Conservation (phyloP, 306 rosid genomes). For the Cicer arietinum region DNA sequence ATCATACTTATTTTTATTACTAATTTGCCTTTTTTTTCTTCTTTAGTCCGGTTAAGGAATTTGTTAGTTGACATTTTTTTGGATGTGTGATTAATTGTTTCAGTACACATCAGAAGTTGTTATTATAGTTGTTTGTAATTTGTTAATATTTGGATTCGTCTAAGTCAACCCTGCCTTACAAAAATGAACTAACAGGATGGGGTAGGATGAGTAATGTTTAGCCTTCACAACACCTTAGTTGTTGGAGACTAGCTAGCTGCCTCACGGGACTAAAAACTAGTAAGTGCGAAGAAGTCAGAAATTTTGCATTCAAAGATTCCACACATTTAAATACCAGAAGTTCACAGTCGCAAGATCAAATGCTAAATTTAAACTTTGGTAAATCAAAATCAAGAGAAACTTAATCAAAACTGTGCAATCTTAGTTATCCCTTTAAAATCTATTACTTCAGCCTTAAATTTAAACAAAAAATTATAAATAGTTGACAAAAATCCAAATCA, state of each 20-base stretch:
- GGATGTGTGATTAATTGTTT: neutral
- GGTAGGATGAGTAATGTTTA: neutral
- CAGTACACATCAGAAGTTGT: neutral
- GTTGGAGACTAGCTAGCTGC: neutral
- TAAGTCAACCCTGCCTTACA: neutral
- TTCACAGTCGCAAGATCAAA: neutral
- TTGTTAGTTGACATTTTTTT: neutral
- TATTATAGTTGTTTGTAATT: neutral
- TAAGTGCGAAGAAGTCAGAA: neutral
- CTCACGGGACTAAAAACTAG: neutral
- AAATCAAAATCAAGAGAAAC: neutral
- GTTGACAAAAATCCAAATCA: too few relatives aligned
- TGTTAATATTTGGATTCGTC: neutral
- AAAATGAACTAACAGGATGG: neutral
- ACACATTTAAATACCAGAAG: neutral
- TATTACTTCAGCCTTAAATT: too few relatives aligned
- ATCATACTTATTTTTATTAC: neutral
- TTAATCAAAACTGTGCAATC: neutral
- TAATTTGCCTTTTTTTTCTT: neutral
- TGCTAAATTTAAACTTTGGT: too few relatives aligned
- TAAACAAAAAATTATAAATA: too few relatives aligned
- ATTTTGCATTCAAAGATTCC: neutral
- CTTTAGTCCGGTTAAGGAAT: neutral
- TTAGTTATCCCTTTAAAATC: too few relatives aligned
- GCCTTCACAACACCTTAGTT: neutral